A percentile compares a stretch with the other conserved stretches of the same genome.
Evolutionary conservation across 208 protist species (phyloP).

Genomic region (Novymonas esmeraldas): DNA sequence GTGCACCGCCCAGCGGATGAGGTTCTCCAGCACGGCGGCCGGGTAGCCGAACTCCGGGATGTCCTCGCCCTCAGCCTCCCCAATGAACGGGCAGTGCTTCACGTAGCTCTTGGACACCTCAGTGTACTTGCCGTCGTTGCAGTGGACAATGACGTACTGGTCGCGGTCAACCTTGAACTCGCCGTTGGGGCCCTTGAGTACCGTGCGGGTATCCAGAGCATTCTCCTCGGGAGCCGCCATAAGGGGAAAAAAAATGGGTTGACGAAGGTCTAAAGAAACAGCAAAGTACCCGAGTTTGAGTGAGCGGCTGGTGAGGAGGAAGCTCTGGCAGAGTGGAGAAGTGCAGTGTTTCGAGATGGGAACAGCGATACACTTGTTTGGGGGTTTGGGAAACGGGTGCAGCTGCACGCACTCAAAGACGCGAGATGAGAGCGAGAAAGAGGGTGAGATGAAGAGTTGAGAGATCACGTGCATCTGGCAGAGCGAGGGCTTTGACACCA

Average conservation of each 20-base stretch:
- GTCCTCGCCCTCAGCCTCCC: slow-evolving; percentile 23
- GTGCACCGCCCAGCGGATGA: slow-evolving; percentile 61
- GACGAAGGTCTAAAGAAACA: background rate
- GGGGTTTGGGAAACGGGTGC: no score
- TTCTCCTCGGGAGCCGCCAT: slow-evolving; percentile 9
- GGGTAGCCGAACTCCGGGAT: slow-evolving; percentile 63
- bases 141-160: slow-evolving; percentile 45
- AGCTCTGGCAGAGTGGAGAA: no score
- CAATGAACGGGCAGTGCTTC: slow-evolving; percentile 57
- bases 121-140: slow-evolving; percentile 63
- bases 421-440: no score
- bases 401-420: no score
- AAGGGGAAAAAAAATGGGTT: background rate
- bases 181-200: slow-evolving; percentile 39
- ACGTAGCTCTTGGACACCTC: slow-evolving; percentile 41
- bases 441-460: no score
- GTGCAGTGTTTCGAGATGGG: no score
- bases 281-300: no score
- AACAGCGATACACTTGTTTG: no score
- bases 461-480: no score
- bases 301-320: background rate
- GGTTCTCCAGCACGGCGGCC: slow-evolving; percentile 54
- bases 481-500: no score
- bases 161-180: slow-evolving; percentile 38
- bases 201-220: slow-evolving; percentile 29